Percentiles rank a stretch among this genome's conserved stretches.
Evolutionary conservation across 23 red algal species (phyloP).

Genomic region (Cyanidiococcus yangmingshanensis): DNA sequence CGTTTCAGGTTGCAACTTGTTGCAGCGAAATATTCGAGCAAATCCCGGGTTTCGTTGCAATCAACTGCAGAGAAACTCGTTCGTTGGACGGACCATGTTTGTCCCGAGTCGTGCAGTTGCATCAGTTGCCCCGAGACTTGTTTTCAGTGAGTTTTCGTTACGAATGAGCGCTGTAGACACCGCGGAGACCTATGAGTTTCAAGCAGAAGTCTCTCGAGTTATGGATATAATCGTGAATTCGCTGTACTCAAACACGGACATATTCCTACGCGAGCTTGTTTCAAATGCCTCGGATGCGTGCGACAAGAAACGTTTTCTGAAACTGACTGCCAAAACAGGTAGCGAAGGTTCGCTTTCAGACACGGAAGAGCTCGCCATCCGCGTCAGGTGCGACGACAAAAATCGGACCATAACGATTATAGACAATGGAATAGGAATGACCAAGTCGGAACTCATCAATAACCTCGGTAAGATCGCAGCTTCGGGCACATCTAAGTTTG

Average conservation of each 20-base stretch:
- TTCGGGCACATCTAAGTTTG: slow-evolving; percentile 93
- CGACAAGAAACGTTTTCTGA: slow-evolving; percentile 91
- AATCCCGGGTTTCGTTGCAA: too few species aligned
- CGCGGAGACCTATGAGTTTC: slow-evolving; percentile 88
- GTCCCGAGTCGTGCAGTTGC: too few species aligned
- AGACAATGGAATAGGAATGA: slow-evolving; percentile 95
- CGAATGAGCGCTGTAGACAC: slow-evolving; percentile 11
- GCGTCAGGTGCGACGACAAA: slow-evolving; percentile 74
- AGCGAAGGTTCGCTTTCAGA: not conserved
- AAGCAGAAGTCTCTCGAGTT: slow-evolving; percentile 85
- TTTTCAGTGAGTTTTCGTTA: too few species aligned
- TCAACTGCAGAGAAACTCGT: too few species aligned
- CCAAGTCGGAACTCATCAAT: slow-evolving; percentile 71
- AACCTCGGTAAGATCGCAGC: slow-evolving; percentile 90
- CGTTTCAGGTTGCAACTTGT: too few species aligned
- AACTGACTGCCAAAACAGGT: slow-evolving; percentile 33
- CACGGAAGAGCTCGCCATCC: slow-evolving; percentile 44
- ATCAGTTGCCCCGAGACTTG: too few species aligned
- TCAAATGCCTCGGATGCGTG: slow-evolving; percentile 90
- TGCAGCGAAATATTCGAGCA: too few species aligned
- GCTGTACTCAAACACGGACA: slow-evolving; percentile 85
- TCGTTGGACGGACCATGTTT: too few species aligned
- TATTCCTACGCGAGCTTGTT: slow-evolving; percentile 88
- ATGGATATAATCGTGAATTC: slow-evolving; percentile 98
- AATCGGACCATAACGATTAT: slow-evolving; percentile 51